A percentile compares a stretch with the other conserved stretches of the same genome.
phyloP scores from a whole-genome alignment of 2,329 filamentous ascomycete genomes.

The Blastomyces emzantsi region DNA sequence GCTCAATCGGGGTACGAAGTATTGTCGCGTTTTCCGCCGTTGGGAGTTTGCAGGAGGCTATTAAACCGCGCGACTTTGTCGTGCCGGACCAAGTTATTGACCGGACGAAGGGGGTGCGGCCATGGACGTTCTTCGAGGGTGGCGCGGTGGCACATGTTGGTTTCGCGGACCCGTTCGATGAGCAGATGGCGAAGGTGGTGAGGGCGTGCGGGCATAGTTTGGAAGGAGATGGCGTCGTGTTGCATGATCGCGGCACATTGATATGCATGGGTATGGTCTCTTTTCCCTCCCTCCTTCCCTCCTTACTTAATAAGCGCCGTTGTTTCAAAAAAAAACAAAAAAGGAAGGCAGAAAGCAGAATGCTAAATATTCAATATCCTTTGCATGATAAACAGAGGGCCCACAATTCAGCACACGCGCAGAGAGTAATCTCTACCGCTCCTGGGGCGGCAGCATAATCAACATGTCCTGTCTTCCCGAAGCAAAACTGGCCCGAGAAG shows the following conservation, averaged over 20 bases:
- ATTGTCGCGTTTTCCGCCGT: conserved; percentile 95
- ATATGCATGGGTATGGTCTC: conserved; percentile 72
- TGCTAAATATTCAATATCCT: conserved; percentile 4
- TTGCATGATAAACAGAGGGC: conserved; percentile 55
- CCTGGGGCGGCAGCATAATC: conserved; percentile 89
- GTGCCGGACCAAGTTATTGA: conserved; percentile 96
- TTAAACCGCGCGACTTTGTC: conserved; percentile 94
- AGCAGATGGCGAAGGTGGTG: conserved; percentile 64
- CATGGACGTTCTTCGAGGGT: conserved; percentile 79
- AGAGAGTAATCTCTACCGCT: conserved; percentile 89
- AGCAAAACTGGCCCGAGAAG: conserved; percentile 90
- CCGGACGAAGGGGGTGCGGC: conserved; percentile 87
- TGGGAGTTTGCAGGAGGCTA: conserved; percentile 81
- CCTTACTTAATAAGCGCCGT: conserved; percentile 1
- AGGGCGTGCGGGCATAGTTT: conserved; percentile 65
- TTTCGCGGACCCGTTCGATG: conserved; percentile 93
- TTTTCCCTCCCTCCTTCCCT: conserved; percentile 7
- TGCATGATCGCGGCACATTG: conserved; percentile 77
- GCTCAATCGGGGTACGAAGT: conserved; percentile 77
- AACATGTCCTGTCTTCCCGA: conserved; percentile 97
- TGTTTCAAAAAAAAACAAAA: no score
- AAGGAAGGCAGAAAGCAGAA: background rate
- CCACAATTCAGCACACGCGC: conserved; percentile 95
- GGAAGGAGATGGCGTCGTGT: conserved; percentile 70
- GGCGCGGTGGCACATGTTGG: conserved; percentile 90